A percentile compares a stretch with the other conserved stretches of the same genome.
These are phyloP conservation scores for Eleusine coracana DNA, from an alignment of 176 grass and related monocot species.

Conservation along the genomic window DNA sequence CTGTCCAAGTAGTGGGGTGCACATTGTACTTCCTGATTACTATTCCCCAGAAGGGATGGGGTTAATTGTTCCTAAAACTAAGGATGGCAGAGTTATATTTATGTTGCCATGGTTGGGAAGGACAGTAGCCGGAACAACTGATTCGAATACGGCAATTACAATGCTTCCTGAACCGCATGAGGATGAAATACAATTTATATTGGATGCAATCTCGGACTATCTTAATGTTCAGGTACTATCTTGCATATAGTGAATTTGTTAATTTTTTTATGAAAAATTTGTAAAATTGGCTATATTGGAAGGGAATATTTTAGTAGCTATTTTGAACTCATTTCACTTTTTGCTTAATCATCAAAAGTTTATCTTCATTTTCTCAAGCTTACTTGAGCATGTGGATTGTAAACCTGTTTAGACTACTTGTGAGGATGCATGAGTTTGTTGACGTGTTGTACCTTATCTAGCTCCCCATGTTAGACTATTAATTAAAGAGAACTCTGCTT, in stretches of 20 bases:
- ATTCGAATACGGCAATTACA: slow-evolving; percentile 77
- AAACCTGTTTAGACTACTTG: not conserved
- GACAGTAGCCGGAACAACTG: slow-evolving; percentile 84
- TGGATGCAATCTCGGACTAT: slow-evolving; percentile 92
- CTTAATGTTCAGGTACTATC: slow-evolving; percentile 79
- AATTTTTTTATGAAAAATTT: not conserved
- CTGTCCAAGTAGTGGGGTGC: slow-evolving; percentile 83
- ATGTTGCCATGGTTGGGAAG: slow-evolving; percentile 98
- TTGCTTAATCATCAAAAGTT: not conserved
- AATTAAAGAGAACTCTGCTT: not conserved
- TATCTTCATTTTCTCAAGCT: not conserved
- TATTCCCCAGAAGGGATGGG: slow-evolving; percentile 95
- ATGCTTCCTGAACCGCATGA: slow-evolving; percentile 98
- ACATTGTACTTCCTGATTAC: slow-evolving; percentile 96
- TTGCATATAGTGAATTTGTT: not conserved
- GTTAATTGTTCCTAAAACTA: slow-evolving; percentile 95
- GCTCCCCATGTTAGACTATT: not conserved
- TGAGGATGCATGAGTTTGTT: slow-evolving; percentile 10
- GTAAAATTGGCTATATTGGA: not conserved
- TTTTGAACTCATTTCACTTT: not conserved
- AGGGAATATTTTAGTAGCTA: not conserved
- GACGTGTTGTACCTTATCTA: not conserved
- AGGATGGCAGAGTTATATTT: slow-evolving; percentile 95
- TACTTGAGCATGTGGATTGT: not conserved
- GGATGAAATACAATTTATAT: slow-evolving; percentile 98